Evolutionary conservation across 768 basidiomycete genomes (phyloP).

Genomic region (Scleroderma citrinum): DNA sequence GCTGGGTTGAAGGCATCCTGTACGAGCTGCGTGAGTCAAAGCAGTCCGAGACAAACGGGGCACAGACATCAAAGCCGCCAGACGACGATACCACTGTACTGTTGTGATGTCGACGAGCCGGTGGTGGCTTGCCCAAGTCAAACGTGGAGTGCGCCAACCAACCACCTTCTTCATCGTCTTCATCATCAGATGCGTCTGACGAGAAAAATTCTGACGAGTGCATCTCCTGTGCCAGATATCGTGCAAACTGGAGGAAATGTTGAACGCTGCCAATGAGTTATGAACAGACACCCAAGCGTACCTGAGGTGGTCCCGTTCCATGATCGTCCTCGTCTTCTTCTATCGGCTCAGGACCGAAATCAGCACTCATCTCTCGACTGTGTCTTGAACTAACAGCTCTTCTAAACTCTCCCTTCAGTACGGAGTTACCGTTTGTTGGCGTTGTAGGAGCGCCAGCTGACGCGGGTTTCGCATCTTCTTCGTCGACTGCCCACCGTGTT

Average conservation of each 20-base stretch:
- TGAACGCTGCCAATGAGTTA: slow-evolving; percentile 1
- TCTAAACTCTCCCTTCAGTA: slow-evolving; percentile 53
- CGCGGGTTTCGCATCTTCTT: slow-evolving; percentile 38
- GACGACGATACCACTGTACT: slow-evolving; percentile 41
- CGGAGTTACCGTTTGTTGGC: slow-evolving; percentile 12
- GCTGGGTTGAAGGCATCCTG: slow-evolving; percentile 51
- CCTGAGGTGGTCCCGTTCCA: slow-evolving; percentile 40
- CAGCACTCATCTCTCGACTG: slow-evolving; percentile 49
- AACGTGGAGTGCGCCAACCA: slow-evolving; percentile 81
- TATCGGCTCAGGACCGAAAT: slow-evolving; percentile 55
- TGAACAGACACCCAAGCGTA: slow-evolving; percentile 19
- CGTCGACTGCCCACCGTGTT: slow-evolving; percentile 66
- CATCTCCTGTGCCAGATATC: slow-evolving; percentile 73
- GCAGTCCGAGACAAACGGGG: neutral
- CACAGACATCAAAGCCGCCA: slow-evolving; percentile 51
- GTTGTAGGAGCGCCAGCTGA: slow-evolving; percentile 10
- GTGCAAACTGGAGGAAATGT: slow-evolving; percentile 55
- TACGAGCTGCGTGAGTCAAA: neutral
- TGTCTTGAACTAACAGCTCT: slow-evolving; percentile 39
- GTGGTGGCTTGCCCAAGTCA: slow-evolving; percentile 44
- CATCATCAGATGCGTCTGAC: slow-evolving; percentile 40
- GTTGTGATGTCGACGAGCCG: slow-evolving; percentile 40
- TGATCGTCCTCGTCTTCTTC: slow-evolving; percentile 40
- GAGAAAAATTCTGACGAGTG: slow-evolving; percentile 52
- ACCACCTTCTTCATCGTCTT: slow-evolving; percentile 61